Evolutionary conservation across 805 yeast genomes (phyloP).

Genomic region (Peterozyma toletana): DNA sequence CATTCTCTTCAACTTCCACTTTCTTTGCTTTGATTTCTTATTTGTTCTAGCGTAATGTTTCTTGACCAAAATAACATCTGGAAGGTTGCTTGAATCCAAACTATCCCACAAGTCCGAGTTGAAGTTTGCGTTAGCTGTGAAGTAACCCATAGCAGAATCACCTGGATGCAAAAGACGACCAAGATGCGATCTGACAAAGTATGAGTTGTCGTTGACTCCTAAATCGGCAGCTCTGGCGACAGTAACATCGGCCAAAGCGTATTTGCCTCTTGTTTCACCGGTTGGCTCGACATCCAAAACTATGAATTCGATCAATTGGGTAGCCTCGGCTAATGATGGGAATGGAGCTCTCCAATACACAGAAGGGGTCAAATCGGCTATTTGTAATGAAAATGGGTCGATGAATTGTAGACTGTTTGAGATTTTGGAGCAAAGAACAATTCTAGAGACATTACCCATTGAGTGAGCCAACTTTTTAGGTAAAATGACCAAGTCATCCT

Average conservation of each 20-base stretch:
- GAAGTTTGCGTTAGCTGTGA: conserved; percentile 75
- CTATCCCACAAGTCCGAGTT: conserved; percentile 82
- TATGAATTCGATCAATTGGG: conserved; percentile 77
- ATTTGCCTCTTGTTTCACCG: conserved; percentile 68
- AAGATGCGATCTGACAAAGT: conserved; percentile 80
- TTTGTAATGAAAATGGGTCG: conserved; percentile 77
- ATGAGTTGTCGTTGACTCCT: conserved; percentile 79
- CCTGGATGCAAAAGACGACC: conserved; percentile 97
- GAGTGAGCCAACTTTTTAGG: conserved; percentile 83
- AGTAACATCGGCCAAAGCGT: conserved; percentile 83
- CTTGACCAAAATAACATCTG: conserved; percentile 87
- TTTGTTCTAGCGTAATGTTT: conserved; percentile 78
- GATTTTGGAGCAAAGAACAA: conserved; percentile 79
- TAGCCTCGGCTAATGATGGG: conserved; percentile 63
- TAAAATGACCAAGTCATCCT: conserved; percentile 89
- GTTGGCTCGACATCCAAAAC: conserved; percentile 93
- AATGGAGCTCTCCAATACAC: conserved; percentile 84
- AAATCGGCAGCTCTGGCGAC: conserved; percentile 85
- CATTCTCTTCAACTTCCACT: conserved; percentile 95
- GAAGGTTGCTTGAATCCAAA: conserved; percentile 53
- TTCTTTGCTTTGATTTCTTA: conserved; percentile 68
- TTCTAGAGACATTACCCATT: conserved; percentile 73
- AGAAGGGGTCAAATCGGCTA: conserved; percentile 62
- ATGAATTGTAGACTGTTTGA: conserved; percentile 80
- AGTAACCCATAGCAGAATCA: conserved; percentile 91